These are phyloP conservation scores for Umbilicus rupestris DNA, from an alignment of 164 flowering plant species.

Conservation along the genomic window DNA sequence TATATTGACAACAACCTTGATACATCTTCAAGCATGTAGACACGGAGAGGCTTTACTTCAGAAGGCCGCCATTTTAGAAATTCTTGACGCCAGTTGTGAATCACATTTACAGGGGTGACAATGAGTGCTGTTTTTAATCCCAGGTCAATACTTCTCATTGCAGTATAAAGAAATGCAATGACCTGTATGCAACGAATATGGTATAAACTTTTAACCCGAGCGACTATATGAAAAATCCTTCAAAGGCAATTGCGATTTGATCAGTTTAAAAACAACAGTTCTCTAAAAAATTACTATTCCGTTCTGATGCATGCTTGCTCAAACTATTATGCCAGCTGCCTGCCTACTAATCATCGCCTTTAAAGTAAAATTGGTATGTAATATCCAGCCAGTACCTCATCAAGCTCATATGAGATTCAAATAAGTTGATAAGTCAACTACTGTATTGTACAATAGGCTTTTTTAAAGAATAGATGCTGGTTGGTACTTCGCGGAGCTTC, in stretches of 20 bases:
- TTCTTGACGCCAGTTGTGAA: constrained; percentile 95
- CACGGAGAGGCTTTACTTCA: constrained; percentile 75
- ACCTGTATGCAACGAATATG: constrained; percentile 41
- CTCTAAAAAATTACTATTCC: neutral
- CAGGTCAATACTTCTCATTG: constrained; percentile 79
- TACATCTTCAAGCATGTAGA: constrained; percentile 88
- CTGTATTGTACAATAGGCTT: neutral
- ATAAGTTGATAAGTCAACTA: neutral
- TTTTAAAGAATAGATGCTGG: neutral
- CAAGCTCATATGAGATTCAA: neutral
- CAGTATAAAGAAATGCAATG: constrained; percentile 84
- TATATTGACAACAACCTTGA: constrained; percentile 44
- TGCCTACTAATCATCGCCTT: neutral
- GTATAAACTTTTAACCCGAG: constrained; percentile 1
- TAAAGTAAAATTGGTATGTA: neutral
- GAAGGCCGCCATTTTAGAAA: constrained; percentile 84
- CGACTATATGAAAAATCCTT: neutral
- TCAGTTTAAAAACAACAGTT: neutral
- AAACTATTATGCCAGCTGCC: neutral
- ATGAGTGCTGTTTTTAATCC: constrained; percentile 84
- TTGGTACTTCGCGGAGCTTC: neutral
- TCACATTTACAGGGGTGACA: constrained; percentile 94
- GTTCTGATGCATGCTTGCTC: neutral
- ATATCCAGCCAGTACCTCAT: neutral
- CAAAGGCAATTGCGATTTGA: neutral